phyloP scores from a whole-genome alignment of 345 rosid genomes.

The Eucalyptus guilfoylei region DNA sequence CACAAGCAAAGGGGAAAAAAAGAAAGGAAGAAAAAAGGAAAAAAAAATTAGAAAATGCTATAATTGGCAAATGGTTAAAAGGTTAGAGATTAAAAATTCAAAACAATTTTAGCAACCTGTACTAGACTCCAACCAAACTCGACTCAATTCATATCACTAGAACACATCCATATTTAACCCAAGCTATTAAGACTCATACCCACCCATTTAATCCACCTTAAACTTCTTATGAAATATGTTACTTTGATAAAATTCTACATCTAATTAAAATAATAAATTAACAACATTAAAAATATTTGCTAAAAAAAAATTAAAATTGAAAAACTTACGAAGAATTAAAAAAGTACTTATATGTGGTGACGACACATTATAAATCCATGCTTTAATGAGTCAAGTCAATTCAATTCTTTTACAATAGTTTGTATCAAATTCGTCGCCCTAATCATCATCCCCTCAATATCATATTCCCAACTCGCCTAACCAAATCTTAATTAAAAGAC shows the following conservation, averaged over 20 bases:
- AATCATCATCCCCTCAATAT: neutral
- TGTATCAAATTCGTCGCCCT: neutral
- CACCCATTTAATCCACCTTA: neutral
- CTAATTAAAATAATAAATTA: neutral
- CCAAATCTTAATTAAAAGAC: neutral
- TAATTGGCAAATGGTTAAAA: no score
- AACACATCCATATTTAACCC: neutral
- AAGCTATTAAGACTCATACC: neutral
- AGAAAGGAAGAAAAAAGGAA: no score
- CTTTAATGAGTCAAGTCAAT: neutral
- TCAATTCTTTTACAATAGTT: neutral
- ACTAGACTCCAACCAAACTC: neutral
- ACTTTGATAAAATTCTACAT: neutral
- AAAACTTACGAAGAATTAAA: neutral
- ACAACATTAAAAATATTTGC: neutral
- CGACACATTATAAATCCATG: neutral
- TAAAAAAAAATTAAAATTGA: neutral
- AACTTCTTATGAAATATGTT: neutral
- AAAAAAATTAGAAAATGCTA: no score
- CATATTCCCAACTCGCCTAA: neutral
- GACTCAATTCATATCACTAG: neutral
- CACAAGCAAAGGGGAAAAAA: no score
- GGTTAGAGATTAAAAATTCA: no score
- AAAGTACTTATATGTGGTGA: neutral
- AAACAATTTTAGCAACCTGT: neutral